Evolutionary conservation across 371 early-diverging fungal species (phyloP), one percentile per base, ranked within the genome.

Genomic region (Rhizomucor pusillus): DNA sequence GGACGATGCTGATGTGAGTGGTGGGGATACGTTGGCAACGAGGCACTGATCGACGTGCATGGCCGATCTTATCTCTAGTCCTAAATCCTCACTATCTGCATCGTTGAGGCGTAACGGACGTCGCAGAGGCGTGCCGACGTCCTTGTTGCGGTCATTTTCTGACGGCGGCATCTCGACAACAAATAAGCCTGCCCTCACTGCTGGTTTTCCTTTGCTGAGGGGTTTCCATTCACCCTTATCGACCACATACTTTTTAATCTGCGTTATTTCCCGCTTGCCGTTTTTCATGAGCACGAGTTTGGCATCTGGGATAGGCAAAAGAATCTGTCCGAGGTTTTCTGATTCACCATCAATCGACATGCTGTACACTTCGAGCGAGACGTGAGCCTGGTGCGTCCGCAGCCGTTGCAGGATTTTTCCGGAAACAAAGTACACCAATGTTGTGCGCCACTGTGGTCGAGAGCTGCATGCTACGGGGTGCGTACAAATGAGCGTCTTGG

Each of bases 381-480:
- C 60, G 20, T 47, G 50, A 16, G 71, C 47, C 14, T 57, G 48
- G 36, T 51, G 56, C 16, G 54, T 62, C 24, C 56, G 34, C 39
- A 75, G 45, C 19, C 67, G 63, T 13, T 46, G 51, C 18, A 75
- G 51, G 13, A 71, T 52, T 44, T 69, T 69, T 22, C 43, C 40
- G 10, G 76, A 76, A 13, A 76, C 19, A 53, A 62, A 76, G 37
- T 76, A 76, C 5, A 65, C 66, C 0, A 76, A 57, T 1, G 73
- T 66, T 14, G 76, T 67, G 34, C 69, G 60, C 71, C 71, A 71
- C 20, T 49, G 50, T 10, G 71, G 71, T 12, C 33, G 35, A 41
- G 59, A 36, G 9, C 50, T 53, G 14, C 56, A 50, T 12, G 59
- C 12, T 9, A 66, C 54, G 0, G 76, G 69, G 5, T 58, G 56